Evolutionary conservation across 1,284 basidiomycete species (phyloP).

Genomic region (Cutaneotrichosporon sp.): DNA sequence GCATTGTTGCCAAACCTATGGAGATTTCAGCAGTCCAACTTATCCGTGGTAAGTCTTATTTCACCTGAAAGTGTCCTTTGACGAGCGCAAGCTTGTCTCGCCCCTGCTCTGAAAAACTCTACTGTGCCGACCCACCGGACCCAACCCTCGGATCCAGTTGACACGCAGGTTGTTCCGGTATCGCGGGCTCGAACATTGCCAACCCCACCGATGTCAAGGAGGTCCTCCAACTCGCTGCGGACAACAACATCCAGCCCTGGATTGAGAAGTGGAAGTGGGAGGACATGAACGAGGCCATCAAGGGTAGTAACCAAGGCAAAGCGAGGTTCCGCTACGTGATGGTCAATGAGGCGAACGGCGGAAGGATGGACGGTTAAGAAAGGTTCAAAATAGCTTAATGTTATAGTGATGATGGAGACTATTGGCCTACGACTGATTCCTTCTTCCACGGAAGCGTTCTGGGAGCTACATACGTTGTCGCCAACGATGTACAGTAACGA

Average conservation of each 20-base stretch:
- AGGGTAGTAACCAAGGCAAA: conserved; percentile 46
- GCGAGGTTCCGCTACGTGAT: conserved; percentile 50
- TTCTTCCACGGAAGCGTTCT: too few relatives aligned
- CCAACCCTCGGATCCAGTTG: neutral
- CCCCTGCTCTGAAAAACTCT: too few relatives aligned
- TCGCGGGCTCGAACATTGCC: conserved; percentile 38
- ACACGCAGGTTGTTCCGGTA: neutral
- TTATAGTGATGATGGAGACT: too few relatives aligned
- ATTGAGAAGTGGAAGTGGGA: conserved; percentile 41
- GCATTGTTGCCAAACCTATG: conserved; percentile 35
- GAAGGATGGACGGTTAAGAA: too few relatives aligned
- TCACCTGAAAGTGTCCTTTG: conserved; percentile 18
- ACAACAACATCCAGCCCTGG: conserved; percentile 33
- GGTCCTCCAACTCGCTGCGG: conserved; percentile 42
- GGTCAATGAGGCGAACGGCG: conserved; percentile 35
- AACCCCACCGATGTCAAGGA: conserved; percentile 44
- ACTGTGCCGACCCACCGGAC: neutral
- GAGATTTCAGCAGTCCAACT: conserved; percentile 27
- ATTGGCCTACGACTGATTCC: too few relatives aligned
- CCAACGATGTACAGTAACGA: too few relatives aligned
- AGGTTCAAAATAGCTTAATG: too few relatives aligned
- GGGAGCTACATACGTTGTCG: too few relatives aligned
- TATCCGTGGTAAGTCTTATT: neutral
- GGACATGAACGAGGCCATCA: conserved; percentile 49
- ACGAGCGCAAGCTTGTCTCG: too few relatives aligned